Conservation (phyloP, 1,284 basidiomycete species). For the Fomes fomentarius region DNA sequence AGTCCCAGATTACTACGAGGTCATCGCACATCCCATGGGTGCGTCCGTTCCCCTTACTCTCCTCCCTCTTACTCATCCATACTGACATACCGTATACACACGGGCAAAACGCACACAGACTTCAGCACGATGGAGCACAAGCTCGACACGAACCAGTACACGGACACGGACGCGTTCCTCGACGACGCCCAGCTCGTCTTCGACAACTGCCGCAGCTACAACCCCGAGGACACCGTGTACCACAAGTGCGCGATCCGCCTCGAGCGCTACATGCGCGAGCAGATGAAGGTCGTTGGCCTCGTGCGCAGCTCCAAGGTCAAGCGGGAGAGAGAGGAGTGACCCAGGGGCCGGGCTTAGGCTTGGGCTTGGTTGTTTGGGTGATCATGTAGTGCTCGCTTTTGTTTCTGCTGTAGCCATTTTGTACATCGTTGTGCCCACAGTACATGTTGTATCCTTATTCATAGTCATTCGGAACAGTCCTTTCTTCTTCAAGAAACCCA, state of each 20-base stretch:
- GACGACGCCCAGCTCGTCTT: slow-evolving; percentile 87
- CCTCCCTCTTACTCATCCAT: background rate
- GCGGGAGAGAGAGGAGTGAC: slow-evolving; percentile 13
- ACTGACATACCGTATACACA: background rate
- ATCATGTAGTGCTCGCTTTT: background rate
- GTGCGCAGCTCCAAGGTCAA: slow-evolving; percentile 24
- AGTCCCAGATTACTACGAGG: slow-evolving; percentile 90
- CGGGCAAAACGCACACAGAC: slow-evolving; percentile 72
- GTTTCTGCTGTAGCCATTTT: background rate
- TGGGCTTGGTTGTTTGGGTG: background rate
- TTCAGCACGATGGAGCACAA: slow-evolving; percentile 93
- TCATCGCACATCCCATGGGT: slow-evolving; percentile 96
- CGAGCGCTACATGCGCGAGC: slow-evolving; percentile 69
- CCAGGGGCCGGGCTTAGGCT: too few relatives aligned
- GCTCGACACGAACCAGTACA: slow-evolving; percentile 83
- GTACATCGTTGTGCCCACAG: background rate
- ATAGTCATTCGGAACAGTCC: background rate
- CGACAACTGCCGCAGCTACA: slow-evolving; percentile 92
- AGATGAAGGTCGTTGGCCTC: slow-evolving; percentile 30
- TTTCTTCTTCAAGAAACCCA: too few relatives aligned
- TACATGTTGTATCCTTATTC: slow-evolving; percentile 9
- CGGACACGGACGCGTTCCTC: slow-evolving; percentile 76
- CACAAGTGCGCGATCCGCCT: slow-evolving; percentile 86
- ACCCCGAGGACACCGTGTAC: slow-evolving; percentile 85
- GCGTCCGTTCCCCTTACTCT: slow-evolving; percentile 30